Percentiles rank a stretch among this genome's conserved stretches.
These are phyloP conservation scores for Cynara cardunculus DNA, from an alignment of 129 eudicot species.

Conservation along the genomic window DNA sequence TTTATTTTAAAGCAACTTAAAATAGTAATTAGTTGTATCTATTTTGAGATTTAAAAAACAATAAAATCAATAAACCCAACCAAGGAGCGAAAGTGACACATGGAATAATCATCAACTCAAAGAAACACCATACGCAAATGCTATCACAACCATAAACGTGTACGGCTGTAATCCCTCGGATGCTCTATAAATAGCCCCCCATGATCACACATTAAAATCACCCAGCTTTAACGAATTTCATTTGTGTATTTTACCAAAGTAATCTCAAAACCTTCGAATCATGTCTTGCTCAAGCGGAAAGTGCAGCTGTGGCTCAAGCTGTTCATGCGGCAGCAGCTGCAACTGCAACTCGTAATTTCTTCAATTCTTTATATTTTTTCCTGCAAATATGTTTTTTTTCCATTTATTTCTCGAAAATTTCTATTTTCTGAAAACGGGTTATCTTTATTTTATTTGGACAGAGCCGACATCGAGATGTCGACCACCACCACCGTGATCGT, in stretches of 20 bases:
- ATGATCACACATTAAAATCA: conserved; percentile 18
- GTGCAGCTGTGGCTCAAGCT: conserved; percentile 72
- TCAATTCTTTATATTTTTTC: not conserved
- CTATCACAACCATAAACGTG: conserved; percentile 35
- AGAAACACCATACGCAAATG: not conserved
- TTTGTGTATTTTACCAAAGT: not conserved
- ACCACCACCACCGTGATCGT: conserved; percentile 46
- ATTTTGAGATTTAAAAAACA: not conserved
- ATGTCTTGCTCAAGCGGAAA: conserved; percentile 71
- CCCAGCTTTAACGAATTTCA: conserved; percentile 10
- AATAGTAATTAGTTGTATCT: not conserved
- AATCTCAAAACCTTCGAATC: conserved; percentile 25
- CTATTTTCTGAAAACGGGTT: not conserved
- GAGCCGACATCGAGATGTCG: conserved; percentile 57
- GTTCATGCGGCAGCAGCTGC: conserved; percentile 70
- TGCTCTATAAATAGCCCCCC: conserved; percentile 32
- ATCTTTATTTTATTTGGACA: conserved; percentile 10
- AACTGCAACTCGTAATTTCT: conserved; percentile 46
- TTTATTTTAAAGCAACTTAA: too few relatives aligned
- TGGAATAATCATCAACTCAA: conserved; percentile 16
- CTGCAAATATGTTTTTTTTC: not conserved
- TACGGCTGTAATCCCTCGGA: conserved; percentile 11
- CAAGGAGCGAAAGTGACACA: conserved; percentile 4
- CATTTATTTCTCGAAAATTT: not conserved
- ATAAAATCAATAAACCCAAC: not conserved